Evolutionary conservation across 139 green algal species (phyloP).

Genomic region (Chlamydomonas sp.): DNA sequence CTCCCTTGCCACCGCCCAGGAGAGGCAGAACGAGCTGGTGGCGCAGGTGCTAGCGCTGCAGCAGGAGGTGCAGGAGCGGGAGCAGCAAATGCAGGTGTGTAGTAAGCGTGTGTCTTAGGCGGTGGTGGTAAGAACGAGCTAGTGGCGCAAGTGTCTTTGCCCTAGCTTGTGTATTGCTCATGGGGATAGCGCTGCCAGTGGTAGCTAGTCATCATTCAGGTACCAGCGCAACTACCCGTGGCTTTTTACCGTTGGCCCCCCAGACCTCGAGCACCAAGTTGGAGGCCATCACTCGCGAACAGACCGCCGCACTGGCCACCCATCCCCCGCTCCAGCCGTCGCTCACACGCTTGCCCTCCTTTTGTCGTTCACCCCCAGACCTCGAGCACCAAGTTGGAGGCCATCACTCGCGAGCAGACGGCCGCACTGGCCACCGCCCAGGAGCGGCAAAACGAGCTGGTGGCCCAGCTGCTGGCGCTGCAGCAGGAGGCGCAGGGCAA

Average conservation of each 20-base stretch:
- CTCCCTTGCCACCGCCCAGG: not conserved
- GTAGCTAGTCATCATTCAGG: no score
- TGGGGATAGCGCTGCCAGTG: no score
- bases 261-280: not conserved
- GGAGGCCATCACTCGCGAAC: not conserved
- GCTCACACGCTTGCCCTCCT: not conserved
- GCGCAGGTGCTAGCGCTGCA: conserved; percentile 29
- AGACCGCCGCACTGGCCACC: not conserved
- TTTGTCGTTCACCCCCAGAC: not conserved
- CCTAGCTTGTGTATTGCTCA: no score
- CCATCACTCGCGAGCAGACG: not conserved
- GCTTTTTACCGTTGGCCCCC: not conserved
- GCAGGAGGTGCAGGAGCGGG: conserved; percentile 6
- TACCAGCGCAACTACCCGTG: not conserved
- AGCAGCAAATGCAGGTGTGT: no score
- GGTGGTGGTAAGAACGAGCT: no score
- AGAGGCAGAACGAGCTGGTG: conserved; percentile 27
- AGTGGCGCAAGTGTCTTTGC: no score
- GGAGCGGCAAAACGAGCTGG: not conserved
- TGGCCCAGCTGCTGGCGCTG: not conserved
- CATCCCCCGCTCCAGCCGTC: not conserved
- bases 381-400: not conserved
- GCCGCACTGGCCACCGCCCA: not conserved
- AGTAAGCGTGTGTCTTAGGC: no score
- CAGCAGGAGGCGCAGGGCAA: not conserved